Percentiles rank a stretch among this genome's conserved stretches.
phyloP scores from a whole-genome alignment of 1,284 basidiomycete genomes.

The Lignosus rhinocerotis region DNA sequence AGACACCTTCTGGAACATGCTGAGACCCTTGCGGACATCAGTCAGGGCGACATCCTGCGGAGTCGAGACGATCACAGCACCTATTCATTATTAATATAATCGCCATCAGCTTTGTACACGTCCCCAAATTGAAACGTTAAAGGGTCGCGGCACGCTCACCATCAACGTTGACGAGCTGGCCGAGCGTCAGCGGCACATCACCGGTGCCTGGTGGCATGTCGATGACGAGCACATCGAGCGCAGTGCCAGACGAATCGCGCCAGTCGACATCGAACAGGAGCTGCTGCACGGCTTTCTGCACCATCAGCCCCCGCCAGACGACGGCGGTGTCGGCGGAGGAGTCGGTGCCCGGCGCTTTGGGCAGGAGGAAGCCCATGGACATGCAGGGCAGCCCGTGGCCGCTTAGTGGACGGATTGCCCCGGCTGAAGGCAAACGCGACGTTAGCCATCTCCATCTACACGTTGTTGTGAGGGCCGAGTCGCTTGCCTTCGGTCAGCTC shows the following conservation, averaged over 20 bases:
- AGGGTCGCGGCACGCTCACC: constrained; percentile 48
- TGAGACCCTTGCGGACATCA: constrained; percentile 91
- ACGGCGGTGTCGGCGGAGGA: constrained; percentile 72
- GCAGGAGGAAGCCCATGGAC: constrained; percentile 93
- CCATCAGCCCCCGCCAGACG: constrained; percentile 98
- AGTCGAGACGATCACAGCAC: constrained; percentile 91
- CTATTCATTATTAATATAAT: constrained; percentile 44
- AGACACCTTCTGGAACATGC: constrained; percentile 89
- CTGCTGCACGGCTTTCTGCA: constrained; percentile 98
- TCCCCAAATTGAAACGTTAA: not conserved
- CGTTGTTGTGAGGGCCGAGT: not conserved
- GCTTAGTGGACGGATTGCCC: constrained; percentile 79
- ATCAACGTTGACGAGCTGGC: constrained; percentile 87
- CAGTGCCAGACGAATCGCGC: constrained; percentile 47
- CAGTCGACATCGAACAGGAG: constrained; percentile 97
- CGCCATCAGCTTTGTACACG: not conserved
- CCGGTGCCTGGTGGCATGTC: constrained; percentile 99
- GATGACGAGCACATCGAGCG: constrained; percentile 85
- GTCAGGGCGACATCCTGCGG: constrained; percentile 94
- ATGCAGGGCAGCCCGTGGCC: constrained; percentile 94
- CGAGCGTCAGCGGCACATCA: constrained; percentile 91
- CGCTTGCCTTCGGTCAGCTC: constrained; percentile 69
- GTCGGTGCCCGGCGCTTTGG: constrained; percentile 44
- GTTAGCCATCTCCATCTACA: not conserved
- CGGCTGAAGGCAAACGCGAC: constrained; percentile 44